Base-by-base conservation (phyloP, 345 rosid genomes). In the Eucalyptus tenuipes region DNA sequence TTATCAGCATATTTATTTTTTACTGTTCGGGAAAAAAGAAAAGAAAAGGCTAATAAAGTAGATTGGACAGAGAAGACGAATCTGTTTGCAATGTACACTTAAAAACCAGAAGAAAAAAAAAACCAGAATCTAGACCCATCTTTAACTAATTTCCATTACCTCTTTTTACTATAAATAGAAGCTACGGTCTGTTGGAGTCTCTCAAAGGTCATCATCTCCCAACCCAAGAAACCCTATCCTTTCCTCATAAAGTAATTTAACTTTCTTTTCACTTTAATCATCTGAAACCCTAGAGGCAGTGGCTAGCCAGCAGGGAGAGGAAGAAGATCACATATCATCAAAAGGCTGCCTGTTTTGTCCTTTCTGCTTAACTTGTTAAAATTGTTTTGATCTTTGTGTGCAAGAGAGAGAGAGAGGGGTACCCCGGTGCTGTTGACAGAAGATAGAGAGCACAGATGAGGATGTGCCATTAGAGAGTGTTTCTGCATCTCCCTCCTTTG, bases 361-460 rank as follows among this genome's bases (percentile, higher is more conserved):
- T 75, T 37, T 75, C 45, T 20, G 82, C 15, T 37, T 37, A 18
- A 37, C 27, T 37, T 37, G 45, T 71, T 0, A 10, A 71, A 18
- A 20, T 71, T 37, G 45, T 75, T 18, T 37, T 40, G 82, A 75
- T 75, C 42, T 37, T 75, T 37, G 45, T 37, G 57, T 4, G 53
- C 13, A 47, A 37, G 81, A 45, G 90, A 10, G 37, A 59, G 68
- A 42, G 88, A 88, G 94, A 90, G 55, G 55, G 75, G 44, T 18
- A 47, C 61, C 89, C 89, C 88, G 92, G 87, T 92, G 93, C 71
- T 91, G 97, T 93, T 96, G 99, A 97, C 99, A 97, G 98, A 97
- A 97, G 99, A 97, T 96, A 97, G 99, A 97, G 98, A 95, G 99
- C 97, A 95, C 99, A 91, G 95, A 96, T 92, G 98, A 95, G 95